These are phyloP conservation scores for Camellia sinensis DNA, from an alignment of 148 eudicot species.

Conservation along the genomic window DNA sequence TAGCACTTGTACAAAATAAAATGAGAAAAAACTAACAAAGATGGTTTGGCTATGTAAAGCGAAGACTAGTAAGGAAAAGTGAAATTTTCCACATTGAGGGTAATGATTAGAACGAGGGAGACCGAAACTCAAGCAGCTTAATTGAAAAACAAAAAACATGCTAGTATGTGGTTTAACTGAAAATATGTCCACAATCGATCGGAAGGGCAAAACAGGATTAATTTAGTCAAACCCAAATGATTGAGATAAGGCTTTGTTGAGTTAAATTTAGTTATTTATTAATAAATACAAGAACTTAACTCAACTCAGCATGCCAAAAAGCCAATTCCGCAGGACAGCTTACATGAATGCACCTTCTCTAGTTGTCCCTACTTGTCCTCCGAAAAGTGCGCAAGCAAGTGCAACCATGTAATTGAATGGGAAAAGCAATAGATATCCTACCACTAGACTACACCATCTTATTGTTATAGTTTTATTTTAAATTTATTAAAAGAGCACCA, in stretches of 20 bases:
- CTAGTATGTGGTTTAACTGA: not conserved
- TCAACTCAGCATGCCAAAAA: not conserved
- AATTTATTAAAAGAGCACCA: no score
- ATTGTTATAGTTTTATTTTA: no score
- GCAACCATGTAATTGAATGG: no score
- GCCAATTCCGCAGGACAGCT: not conserved
- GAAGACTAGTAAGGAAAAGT: not conserved
- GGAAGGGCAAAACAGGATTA: not conserved
- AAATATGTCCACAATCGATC: not conserved
- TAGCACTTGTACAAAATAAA: not conserved
- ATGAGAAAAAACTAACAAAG: not conserved
- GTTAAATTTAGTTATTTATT: not conserved
- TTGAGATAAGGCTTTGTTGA: not conserved
- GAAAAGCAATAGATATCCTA: no score
- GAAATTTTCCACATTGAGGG: not conserved
- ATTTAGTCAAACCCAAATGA: not conserved
- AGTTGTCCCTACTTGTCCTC: not conserved
- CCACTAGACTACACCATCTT: no score
- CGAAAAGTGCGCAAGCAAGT: no score
- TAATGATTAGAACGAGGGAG: not conserved
- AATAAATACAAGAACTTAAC: not conserved
- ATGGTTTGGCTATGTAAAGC: not conserved
- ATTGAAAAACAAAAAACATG: not conserved
- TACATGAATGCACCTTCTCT: constrained; percentile 8
- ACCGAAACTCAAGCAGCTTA: not conserved